Conservation (phyloP, 139 green algal species). For the Picochlorum costavermella region DNA sequence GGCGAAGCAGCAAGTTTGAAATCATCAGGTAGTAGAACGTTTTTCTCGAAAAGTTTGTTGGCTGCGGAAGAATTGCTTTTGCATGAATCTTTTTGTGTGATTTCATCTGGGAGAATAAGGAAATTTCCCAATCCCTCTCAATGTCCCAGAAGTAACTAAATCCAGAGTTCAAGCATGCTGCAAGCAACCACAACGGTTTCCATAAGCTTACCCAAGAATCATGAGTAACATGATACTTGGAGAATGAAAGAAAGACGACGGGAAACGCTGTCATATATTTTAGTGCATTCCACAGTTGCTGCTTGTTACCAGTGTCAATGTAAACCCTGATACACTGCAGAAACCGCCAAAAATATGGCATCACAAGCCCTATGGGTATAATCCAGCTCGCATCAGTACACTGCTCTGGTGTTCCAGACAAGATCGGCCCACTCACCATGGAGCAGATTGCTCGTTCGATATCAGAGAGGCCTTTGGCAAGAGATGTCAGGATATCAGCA, state of each 20-base stretch:
- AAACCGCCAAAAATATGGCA: slow-evolving; percentile 79
- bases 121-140: slow-evolving; percentile 90
- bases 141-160: slow-evolving; percentile 97
- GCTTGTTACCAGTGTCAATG: slow-evolving; percentile 39
- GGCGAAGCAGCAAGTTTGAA: slow-evolving; percentile 71
- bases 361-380: slow-evolving; percentile 55
- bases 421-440: slow-evolving; percentile 35
- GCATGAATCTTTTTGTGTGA: background rate
- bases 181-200: slow-evolving; percentile 65
- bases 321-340: slow-evolving; percentile 84
- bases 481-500: slow-evolving; percentile 85
- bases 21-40: slow-evolving; percentile 52
- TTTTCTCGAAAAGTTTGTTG: slow-evolving; percentile 29
- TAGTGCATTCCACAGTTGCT: slow-evolving; percentile 73
- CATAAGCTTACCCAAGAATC: slow-evolving; percentile 31
- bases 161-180: slow-evolving; percentile 66
- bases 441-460: slow-evolving; percentile 55
- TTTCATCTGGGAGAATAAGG: slow-evolving; percentile 39
- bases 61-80: slow-evolving; percentile 30
- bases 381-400: slow-evolving; percentile 35
- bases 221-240: slow-evolving; percentile 62
- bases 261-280: slow-evolving; percentile 95
- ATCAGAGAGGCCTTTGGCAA: slow-evolving; percentile 78
- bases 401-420: slow-evolving; percentile 30
- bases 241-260: slow-evolving; percentile 70